A percentile compares a stretch with the other conserved stretches of the same genome.
phyloP scores from a whole-genome alignment of 805 yeast species.

The Saccharomycopsis malanga region DNA sequence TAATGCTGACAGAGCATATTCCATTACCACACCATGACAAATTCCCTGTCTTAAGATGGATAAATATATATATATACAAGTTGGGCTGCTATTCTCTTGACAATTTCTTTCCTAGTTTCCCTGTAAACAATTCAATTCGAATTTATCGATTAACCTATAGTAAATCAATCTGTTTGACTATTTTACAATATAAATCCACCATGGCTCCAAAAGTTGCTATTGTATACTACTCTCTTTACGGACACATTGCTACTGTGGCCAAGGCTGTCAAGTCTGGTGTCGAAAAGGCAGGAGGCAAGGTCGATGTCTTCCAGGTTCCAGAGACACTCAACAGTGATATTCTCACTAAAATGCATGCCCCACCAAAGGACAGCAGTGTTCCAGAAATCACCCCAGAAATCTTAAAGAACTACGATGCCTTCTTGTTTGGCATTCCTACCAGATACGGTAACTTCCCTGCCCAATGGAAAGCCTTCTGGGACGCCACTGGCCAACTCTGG shows the following conservation, averaged over 20 bases:
- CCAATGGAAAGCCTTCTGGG: slow-evolving; percentile 74
- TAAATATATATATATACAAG: too few relatives aligned
- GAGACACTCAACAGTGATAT: slow-evolving; percentile 66
- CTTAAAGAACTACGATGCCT: slow-evolving; percentile 60
- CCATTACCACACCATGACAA: too few relatives aligned
- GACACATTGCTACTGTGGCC: slow-evolving; percentile 67
- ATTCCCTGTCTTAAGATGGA: too few relatives aligned
- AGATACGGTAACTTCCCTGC: slow-evolving; percentile 71
- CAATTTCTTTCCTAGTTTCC: too few relatives aligned
- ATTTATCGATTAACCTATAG: too few relatives aligned
- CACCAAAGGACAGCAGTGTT: slow-evolving; percentile 42
- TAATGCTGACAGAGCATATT: too few relatives aligned
- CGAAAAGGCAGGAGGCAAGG: slow-evolving; percentile 60
- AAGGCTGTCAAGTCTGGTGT: slow-evolving; percentile 63
- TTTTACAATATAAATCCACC: too few relatives aligned
- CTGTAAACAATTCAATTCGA: too few relatives aligned
- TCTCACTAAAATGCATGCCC: slow-evolving; percentile 59
- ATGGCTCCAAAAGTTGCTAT: slow-evolving; percentile 49
- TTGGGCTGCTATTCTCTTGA: too few relatives aligned
- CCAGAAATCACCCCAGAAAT: slow-evolving; percentile 55
- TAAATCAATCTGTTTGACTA: too few relatives aligned
- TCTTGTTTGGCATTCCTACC: slow-evolving; percentile 74
- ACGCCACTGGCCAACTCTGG: slow-evolving; percentile 72
- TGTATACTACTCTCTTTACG: slow-evolving; percentile 74
- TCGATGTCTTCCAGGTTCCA: slow-evolving; percentile 69